Evolutionary conservation across 208 protist genomes (phyloP), one percentile per base, ranked within the genome.

Genomic region (Leishmania guyanensis): DNA sequence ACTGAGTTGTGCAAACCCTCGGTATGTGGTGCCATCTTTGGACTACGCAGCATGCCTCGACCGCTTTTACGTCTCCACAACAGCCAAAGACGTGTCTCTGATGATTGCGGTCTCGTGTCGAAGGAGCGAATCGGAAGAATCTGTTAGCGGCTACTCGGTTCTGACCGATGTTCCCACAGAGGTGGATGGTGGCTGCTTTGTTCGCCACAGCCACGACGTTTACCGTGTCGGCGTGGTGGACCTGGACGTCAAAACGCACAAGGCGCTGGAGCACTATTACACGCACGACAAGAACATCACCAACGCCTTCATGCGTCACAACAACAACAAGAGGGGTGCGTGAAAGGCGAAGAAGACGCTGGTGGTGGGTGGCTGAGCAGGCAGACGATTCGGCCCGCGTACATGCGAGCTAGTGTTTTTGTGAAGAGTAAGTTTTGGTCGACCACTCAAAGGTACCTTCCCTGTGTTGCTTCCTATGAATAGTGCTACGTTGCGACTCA

Each of bases 191-290:
- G 82, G 70, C 50, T 82, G 60, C 39, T 86, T 86, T 80, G 62
- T 86, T 72, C 78, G 53, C 51, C 74, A 64, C 39, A 74, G 78
- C 50, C 16, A 54, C 0, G 80, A 77, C 46, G 58, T 88, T 20
- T 94, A 88, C 77, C 90, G 89, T 43, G 80, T 96, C 16, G 93
- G 90, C 43, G 89, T 90, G 6, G 92, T 96, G 58, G 93, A 96
- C 78, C 62, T 96, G 39, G 93, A 95, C 73, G 77, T 83, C 69
- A 96, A 96, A 82, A 78, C 48, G 26, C 83, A 91, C 79, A 96
- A 95, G 80, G 69, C 91, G 16, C 69, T 96, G n/a, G n/a, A 65
- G 16, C 70, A 93, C 73, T 96, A 96, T 77, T 84, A 87, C 84
- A 22, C 16, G 6, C 90, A 89, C 70, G 91, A 96, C 77, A 66